Percentiles rank a stretch among this genome's conserved stretches.
Conservation (phyloP, 2,329 filamentous ascomycete genomes). For the Elsinoe arachidis region DNA sequence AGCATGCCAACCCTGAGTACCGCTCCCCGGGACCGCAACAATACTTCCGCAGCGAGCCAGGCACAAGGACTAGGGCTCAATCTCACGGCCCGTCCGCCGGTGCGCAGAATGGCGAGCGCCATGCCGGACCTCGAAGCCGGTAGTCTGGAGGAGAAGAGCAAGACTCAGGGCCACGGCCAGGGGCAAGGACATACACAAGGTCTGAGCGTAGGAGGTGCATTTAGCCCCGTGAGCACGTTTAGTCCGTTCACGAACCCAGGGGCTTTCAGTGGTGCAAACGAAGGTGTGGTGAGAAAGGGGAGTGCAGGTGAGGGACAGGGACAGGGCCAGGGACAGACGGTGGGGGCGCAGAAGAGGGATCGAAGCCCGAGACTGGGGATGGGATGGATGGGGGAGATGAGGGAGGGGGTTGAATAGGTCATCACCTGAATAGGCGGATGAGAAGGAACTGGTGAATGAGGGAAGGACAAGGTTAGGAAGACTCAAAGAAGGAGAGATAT, state of each 20-base stretch:
- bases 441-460: too few species aligned
- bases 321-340: not conserved
- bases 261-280: not conserved
- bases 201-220: not conserved
- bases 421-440: too few species aligned
- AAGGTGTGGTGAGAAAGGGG: not conserved
- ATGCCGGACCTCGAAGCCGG: not conserved
- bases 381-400: constrained; percentile 12
- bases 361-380: not conserved
- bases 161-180: not conserved
- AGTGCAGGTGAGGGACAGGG: not conserved
- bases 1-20: not conserved
- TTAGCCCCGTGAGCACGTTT: not conserved
- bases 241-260: not conserved
- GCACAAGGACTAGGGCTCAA: not conserved
- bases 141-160: not conserved
- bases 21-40: not conserved
- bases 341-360: not conserved
- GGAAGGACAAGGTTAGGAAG: too few species aligned
- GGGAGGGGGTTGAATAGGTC: not conserved
- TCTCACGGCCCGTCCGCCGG: not conserved
- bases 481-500: too few species aligned
- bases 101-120: not conserved
- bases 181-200: not conserved
- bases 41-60: not conserved